Evolutionary conservation across 2,329 filamentous ascomycete genomes (phyloP), one percentile per base, ranked within the genome.

Genomic region (Kalmusia sp.): DNA sequence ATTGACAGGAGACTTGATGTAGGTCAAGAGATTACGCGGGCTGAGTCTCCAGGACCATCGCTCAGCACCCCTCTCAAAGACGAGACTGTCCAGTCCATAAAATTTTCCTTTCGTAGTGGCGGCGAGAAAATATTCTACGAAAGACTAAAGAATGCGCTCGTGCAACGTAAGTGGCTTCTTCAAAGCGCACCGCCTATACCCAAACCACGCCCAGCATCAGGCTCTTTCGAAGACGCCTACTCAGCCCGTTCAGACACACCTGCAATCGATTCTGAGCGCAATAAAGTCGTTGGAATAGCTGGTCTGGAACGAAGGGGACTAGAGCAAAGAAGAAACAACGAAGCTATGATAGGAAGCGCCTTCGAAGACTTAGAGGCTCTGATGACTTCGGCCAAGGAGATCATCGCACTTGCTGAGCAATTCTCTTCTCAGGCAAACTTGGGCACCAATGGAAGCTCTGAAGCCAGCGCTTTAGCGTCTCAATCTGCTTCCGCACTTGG

Each of bases 341-440:
- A 97, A 73, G 77, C 92, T 8, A 88, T 97, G 44, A 96, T 99
- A 59, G 93, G 93, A 22, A 92, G 86, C 60, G 93, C 95, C 0
- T 99, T 99, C 67, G 93, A 97, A 71, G 95, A 99, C 68, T 84
- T 99, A 0, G 93, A 98, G 71, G 93, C 95, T 3, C 81, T 99
- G 31, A 99, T 98, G 93, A 92, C 93, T 3, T 97, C 93, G 3
- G 95, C 95, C 4, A 97, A 98, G 71, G 92, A 99, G 70, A 92
- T 99, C 43, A 89, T 98, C 45, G 92, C 92, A 4, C 86, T 99
- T 35, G 95, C 95, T 1, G 93, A 98, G 74, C 87, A 87, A 14
- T 93, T 98, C 63, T 87, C 92, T 1, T 82, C 86, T 11, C 89
- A 93, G 67, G 79, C 81, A 0, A 79, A 80, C 52, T 77, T 80